phyloP scores from a whole-genome alignment of 2,329 filamentous ascomycete genomes.

The Dactylellina sp. region DNA sequence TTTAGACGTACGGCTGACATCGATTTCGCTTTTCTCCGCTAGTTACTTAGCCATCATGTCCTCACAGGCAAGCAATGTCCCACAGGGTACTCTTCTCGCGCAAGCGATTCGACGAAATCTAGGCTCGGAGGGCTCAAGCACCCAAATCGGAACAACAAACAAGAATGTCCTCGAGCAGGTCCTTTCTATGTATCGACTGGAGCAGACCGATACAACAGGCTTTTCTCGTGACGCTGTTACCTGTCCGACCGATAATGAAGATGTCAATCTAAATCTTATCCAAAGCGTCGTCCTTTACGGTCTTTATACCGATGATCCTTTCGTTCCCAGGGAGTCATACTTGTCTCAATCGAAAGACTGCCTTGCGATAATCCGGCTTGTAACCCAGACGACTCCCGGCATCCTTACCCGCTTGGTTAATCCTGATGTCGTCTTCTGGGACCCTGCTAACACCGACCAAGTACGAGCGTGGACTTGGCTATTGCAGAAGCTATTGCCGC shows the following conservation, averaged over 20 bases:
- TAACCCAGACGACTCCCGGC: conserved; percentile 46
- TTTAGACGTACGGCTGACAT: not conserved
- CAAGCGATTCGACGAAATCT: conserved; percentile 52
- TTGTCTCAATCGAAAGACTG: conserved; percentile 43
- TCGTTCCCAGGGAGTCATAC: conserved; percentile 34
- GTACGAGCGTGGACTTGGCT: conserved; percentile 36
- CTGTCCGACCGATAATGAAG: conserved; percentile 53
- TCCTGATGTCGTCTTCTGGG: not conserved
- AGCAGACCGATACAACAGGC: conserved; percentile 5
- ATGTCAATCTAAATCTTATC: conserved; percentile 52
- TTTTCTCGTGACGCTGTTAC: conserved; percentile 7
- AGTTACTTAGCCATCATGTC: conserved; percentile 15
- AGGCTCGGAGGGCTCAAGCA: conserved; percentile 34
- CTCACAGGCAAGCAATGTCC: conserved; percentile 35
- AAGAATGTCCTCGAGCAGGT: conserved; percentile 51
- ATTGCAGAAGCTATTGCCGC: conserved; percentile 37
- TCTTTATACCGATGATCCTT: conserved; percentile 52
- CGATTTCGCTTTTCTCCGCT: not conserved
- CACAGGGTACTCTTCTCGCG: conserved; percentile 51
- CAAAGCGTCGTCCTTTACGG: conserved; percentile 52
- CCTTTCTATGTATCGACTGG: conserved; percentile 49
- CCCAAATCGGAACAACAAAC: conserved; percentile 46
- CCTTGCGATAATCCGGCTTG: conserved; percentile 41
- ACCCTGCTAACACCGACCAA: not conserved
- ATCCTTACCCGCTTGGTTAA: conserved; percentile 27